Base-by-base conservation (phyloP, 2,329 filamentous ascomycete species). In the Monosporascus sp. region DNA sequence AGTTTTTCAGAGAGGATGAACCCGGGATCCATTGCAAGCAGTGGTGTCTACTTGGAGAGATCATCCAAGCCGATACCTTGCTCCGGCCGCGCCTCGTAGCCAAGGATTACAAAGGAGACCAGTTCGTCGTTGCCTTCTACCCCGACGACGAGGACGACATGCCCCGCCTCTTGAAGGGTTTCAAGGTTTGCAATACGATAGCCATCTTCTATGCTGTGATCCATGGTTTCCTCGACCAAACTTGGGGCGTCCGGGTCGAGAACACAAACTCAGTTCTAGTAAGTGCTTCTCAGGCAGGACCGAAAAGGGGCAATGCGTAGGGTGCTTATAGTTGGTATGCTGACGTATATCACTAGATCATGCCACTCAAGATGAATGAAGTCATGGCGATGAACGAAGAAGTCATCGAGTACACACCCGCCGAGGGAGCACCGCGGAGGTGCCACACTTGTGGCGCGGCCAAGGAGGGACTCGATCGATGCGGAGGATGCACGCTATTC, bases 61-160 rank as follows among this genome's bases (percentile, higher is more conserved):
- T 63, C 22, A 52, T 58, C 45, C 51, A 79, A 57, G 61, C 78
- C n/a, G 44, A 60, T 9, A 57, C 49, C 6, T 34, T 59, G 22
- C 27, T 57, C 15, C 55, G 54, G n/a, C 54, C 51, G 14, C 50
- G 54, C 7, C 49, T 60, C 50, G 47, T 63, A 6, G 59, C 55
- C 24, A 54, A 51, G 46, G 62, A 64, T 25, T n/a, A 36, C 5
- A 25, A 48, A 1, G 59, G 54, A 14, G 1, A 47, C 3, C 3
- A 27, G 2, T 55, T 55, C 25, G 48, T 61, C 9, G 54, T 62
- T 11, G 54, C 54, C 17, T 60, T 62, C 54, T 60, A 62, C 34
- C 55, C 53, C 2, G 54, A 62, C 38, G 31, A 57, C 44, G 25
- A 47, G 7, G 31, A 54, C 22, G 58, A 62, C 44, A 60, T 57